phyloP scores from a whole-genome alignment of 768 basidiomycete species.

The Tylopilus plumbeoviolaceoides region DNA sequence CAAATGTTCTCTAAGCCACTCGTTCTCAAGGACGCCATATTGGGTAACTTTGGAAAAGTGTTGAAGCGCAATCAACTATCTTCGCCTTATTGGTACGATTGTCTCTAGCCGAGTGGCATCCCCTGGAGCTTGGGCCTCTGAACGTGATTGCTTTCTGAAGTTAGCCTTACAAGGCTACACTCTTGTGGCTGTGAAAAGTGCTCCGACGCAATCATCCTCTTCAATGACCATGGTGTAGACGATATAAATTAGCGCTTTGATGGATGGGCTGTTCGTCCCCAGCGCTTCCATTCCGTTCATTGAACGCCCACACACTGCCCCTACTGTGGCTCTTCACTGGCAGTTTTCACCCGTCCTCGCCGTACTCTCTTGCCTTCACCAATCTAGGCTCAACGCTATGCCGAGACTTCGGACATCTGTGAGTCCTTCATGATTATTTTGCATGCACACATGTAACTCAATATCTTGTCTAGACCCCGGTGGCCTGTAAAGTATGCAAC shows the following conservation, averaged over 20 bases:
- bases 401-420: constrained; percentile 1
- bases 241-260: constrained; percentile 19
- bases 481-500: constrained; percentile 13
- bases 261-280: constrained; percentile 2
- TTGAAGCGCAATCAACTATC: no score
- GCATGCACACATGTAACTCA: neutral
- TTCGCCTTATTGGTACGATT: constrained; percentile 10
- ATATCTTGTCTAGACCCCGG: constrained; percentile 1
- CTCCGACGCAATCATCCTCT: constrained; percentile 25
- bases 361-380: neutral
- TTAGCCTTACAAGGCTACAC: no score
- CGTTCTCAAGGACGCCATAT: no score
- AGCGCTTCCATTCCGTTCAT: neutral
- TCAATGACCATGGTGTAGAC: constrained; percentile 12
- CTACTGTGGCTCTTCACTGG: no score
- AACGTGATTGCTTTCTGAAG: no score
- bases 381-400: neutral
- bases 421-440: neutral
- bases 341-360: neutral
- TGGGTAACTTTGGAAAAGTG: no score
- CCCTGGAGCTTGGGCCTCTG: no score
- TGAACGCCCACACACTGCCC: neutral
- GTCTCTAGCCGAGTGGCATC: constrained; percentile 10
- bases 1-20: no score
- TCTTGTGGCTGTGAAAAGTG: constrained; percentile 7